Conservation (phyloP, 768 basidiomycete species). For the Mycena venus region DNA sequence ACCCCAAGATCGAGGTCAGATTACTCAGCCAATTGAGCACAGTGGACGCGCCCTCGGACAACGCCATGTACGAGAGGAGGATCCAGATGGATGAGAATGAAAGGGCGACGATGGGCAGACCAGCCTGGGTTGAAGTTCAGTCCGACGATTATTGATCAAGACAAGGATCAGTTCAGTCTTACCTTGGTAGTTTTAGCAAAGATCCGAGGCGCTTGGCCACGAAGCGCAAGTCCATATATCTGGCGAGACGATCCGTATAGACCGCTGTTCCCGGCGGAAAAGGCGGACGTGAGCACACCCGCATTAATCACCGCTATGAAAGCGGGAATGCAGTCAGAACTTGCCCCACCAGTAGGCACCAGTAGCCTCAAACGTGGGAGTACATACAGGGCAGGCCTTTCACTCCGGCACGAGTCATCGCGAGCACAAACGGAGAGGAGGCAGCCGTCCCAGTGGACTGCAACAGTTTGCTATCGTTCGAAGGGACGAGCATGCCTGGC, state of each 20-base stretch:
- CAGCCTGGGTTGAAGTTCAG: background rate
- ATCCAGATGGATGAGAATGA: constrained; percentile 25
- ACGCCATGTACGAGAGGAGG: constrained; percentile 61
- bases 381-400: constrained; percentile 46
- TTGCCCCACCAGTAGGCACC: no score
- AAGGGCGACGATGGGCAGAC: constrained; percentile 21
- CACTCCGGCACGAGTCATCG: constrained; percentile 67
- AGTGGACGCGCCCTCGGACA: constrained; percentile 51
- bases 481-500: constrained; percentile 72
- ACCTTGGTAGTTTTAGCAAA: constrained; percentile 39
- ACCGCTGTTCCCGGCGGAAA: constrained; percentile 71
- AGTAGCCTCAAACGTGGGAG: no score
- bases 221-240: constrained; percentile 54
- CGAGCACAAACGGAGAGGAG: constrained; percentile 82
- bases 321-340: no score
- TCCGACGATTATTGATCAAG: no score
- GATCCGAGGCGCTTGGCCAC: constrained; percentile 51
- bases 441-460: constrained; percentile 55
- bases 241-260: constrained; percentile 59
- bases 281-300: constrained; percentile 69
- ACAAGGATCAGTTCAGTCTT: background rate
- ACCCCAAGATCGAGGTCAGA: constrained; percentile 63
- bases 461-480: constrained; percentile 58
- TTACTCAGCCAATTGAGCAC: constrained; percentile 66
- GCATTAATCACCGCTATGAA: constrained; percentile 63